These are phyloP conservation scores for Luffa acutangula DNA, from an alignment of 306 rosid genomes.

Conservation along the genomic window DNA sequence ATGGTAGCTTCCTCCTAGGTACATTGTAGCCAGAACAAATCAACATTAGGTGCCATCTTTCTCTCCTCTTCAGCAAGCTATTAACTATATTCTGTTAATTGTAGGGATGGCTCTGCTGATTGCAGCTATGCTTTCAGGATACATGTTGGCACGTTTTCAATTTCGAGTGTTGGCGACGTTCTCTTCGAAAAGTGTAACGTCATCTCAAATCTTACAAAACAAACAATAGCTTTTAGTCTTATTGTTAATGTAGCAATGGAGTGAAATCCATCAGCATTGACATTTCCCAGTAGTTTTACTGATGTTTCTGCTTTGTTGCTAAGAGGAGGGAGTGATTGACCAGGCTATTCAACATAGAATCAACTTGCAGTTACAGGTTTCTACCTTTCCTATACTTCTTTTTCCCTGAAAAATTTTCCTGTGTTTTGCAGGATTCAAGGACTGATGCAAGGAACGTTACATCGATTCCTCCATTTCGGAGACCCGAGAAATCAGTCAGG, in stretches of 20 bases:
- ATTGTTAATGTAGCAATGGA: not conserved
- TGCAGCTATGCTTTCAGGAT: constrained; percentile 71
- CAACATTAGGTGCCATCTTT: not conserved
- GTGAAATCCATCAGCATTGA: not conserved
- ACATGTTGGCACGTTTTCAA: constrained; percentile 78
- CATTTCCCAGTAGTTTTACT: not conserved
- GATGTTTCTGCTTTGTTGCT: not conserved
- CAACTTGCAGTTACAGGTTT: not conserved
- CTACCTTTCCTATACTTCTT: not conserved
- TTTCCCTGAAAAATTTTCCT: not conserved
- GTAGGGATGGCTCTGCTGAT: constrained; percentile 61
- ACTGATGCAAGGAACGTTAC: not conserved
- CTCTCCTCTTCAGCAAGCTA: not conserved
- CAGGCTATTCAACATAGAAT: not conserved
- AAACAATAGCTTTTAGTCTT: not conserved
- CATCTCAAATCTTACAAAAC: not conserved
- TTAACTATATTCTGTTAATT: constrained; percentile 10
- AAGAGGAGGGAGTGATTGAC: not conserved
- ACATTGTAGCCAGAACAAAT: not conserved
- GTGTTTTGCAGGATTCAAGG: not conserved
- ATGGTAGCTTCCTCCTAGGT: constrained; percentile 68
- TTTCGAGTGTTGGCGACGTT: constrained; percentile 60
- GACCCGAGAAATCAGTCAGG: constrained; percentile 46
- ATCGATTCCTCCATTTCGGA: constrained; percentile 11
- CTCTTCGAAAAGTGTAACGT: constrained; percentile 43